Conservation (phyloP, 129 eudicot species). For the Gnaphalium uliginosum region DNA sequence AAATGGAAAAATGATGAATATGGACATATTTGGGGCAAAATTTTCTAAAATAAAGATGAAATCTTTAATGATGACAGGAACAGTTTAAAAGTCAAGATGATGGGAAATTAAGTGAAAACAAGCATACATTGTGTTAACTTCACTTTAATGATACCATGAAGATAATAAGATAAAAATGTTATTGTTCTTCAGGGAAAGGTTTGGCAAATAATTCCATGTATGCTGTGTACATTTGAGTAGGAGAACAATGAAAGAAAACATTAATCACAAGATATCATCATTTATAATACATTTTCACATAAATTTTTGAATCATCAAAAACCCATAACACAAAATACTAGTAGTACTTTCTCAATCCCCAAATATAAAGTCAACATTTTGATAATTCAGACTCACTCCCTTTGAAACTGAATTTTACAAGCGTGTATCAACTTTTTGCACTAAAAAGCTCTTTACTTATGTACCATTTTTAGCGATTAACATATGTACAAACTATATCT, state of each 20-base stretch:
- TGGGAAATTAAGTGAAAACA: slow-evolving; percentile 15
- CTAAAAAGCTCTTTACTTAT: background rate
- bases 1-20: background rate
- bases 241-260: slow-evolving; percentile 10
- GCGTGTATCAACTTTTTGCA: background rate
- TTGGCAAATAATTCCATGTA: slow-evolving; percentile 1
- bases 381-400: slow-evolving; percentile 7
- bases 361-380: slow-evolving; percentile 4
- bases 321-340: slow-evolving; percentile 23
- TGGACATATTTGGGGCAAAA: background rate
- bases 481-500: background rate
- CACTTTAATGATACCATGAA: slow-evolving; percentile 15
- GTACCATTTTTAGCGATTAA: background rate
- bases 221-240: background rate
- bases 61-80: slow-evolving; percentile 28
- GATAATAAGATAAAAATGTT: slow-evolving; percentile 30
- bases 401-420: slow-evolving; percentile 1
- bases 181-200: background rate
- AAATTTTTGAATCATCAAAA: slow-evolving; percentile 21
- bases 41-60: slow-evolving; percentile 15
- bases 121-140: slow-evolving; percentile 10
- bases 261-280: slow-evolving; percentile 12
- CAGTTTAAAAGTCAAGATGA: slow-evolving; percentile 28
- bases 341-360: slow-evolving; percentile 22
- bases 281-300: slow-evolving; percentile 14